A percentile compares a stretch with the other conserved stretches of the same genome.
Conservation (phyloP, 1,139 yeast genomes). For the Zygoascus meyerae region DNA sequence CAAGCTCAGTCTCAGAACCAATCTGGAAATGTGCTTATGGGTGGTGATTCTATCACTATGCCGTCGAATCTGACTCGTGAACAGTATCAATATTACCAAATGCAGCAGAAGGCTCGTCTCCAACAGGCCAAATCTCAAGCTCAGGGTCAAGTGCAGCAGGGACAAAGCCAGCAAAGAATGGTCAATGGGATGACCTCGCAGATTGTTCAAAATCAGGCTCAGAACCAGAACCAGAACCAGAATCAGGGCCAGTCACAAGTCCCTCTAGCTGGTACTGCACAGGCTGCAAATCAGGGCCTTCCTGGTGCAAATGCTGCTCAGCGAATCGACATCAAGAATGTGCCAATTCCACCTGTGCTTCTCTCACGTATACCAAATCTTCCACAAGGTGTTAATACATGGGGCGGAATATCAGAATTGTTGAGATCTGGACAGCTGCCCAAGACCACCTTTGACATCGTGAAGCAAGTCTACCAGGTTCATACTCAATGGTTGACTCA, state of each 20-base stretch:
- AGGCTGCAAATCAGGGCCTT: slow-evolving; percentile 50
- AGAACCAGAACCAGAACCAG: slow-evolving; percentile 19
- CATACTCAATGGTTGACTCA: slow-evolving; percentile 46
- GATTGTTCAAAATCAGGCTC: slow-evolving; percentile 19
- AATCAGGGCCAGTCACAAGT: slow-evolving; percentile 16
- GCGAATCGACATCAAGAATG: slow-evolving; percentile 42
- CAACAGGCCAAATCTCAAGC: slow-evolving; percentile 22
- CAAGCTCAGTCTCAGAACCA: slow-evolving; percentile 12
- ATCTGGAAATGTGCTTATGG: slow-evolving; percentile 13
- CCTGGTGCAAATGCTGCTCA: slow-evolving; percentile 38
- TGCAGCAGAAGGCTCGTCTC: slow-evolving; percentile 22
- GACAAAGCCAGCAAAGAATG: slow-evolving; percentile 15
- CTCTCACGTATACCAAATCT: slow-evolving; percentile 67
- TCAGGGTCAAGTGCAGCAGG: slow-evolving; percentile 19
- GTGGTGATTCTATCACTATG: slow-evolving; percentile 12
- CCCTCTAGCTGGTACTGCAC: slow-evolving; percentile 21
- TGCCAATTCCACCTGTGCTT: slow-evolving; percentile 72
- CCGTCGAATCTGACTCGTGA: slow-evolving; percentile 21
- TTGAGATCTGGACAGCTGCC: slow-evolving; percentile 55
- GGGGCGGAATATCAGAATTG: slow-evolving; percentile 75
- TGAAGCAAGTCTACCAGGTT: slow-evolving; percentile 56
- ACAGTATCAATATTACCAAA: slow-evolving; percentile 21
- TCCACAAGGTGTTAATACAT: slow-evolving; percentile 76
- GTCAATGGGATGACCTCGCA: no score
- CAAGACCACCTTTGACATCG: slow-evolving; percentile 46